phyloP scores from a whole-genome alignment of 805 yeast genomes.

The Blastobotrys mokoenaii region DNA sequence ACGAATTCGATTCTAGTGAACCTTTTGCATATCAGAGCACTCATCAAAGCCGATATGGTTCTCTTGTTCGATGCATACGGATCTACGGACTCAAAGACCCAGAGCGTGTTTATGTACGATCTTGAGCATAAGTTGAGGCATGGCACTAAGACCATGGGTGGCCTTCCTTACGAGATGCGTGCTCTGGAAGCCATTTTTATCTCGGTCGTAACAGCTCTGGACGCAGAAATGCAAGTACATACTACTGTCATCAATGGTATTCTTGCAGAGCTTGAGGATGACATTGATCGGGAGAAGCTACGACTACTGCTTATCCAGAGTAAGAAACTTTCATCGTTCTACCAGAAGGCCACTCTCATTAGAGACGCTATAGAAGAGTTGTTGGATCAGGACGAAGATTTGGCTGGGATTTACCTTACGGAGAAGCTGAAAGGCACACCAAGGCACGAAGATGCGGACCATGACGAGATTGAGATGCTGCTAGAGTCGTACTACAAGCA shows the following conservation, averaged over 20 bases:
- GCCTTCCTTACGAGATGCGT: slow-evolving; percentile 78
- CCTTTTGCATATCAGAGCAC: slow-evolving; percentile 79
- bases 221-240: slow-evolving; percentile 82
- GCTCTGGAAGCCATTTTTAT: slow-evolving; percentile 84
- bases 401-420: slow-evolving; percentile 72
- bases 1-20: slow-evolving; percentile 71
- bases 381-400: slow-evolving; percentile 78
- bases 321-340: slow-evolving; percentile 74
- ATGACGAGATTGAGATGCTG: slow-evolving; percentile 81
- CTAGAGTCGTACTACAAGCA: slow-evolving; percentile 87
- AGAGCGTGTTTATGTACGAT: slow-evolving; percentile 75
- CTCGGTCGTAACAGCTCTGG: slow-evolving; percentile 67
- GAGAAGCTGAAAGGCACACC: slow-evolving; percentile 42
- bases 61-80: slow-evolving; percentile 74
- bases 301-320: slow-evolving; percentile 74
- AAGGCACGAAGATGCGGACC: slow-evolving; percentile 38
- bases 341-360: slow-evolving; percentile 73
- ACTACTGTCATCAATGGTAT: slow-evolving; percentile 67
- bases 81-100: slow-evolving; percentile 49
- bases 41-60: slow-evolving; percentile 72
- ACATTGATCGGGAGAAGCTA: slow-evolving; percentile 71
- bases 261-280: slow-evolving; percentile 67
- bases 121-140: slow-evolving; percentile 57
- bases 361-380: slow-evolving; percentile 80
- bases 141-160: slow-evolving; percentile 29